Percentiles rank a stretch among this genome's conserved stretches.
These are phyloP conservation scores for Waltergamsia citrina DNA, from an alignment of 2,329 filamentous ascomycete species.

Conservation along the genomic window DNA sequence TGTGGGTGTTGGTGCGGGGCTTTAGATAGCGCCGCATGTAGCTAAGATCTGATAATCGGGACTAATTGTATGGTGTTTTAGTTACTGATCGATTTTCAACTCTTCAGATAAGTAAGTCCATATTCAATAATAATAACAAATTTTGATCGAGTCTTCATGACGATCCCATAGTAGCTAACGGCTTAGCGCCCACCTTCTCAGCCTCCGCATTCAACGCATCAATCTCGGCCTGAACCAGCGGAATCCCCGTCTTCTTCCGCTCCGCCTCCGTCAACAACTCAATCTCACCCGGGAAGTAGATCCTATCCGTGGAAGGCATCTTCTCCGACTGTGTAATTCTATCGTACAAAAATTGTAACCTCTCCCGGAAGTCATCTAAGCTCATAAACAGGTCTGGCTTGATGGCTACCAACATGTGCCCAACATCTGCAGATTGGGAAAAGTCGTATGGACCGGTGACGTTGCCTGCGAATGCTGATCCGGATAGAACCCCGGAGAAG, in stretches of 20 bases:
- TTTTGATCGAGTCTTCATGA: no score
- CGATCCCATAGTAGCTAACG: constrained; percentile 1
- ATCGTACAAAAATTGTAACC: constrained; percentile 48
- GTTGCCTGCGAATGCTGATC: constrained; percentile 67
- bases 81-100: no score
- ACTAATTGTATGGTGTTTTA: no score
- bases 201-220: constrained; percentile 47
- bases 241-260: constrained; percentile 45
- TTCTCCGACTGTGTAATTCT: constrained; percentile 43
- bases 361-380: constrained; percentile 56
- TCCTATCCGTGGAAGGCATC: constrained; percentile 44
- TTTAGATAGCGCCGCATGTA: no score
- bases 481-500: constrained; percentile 70
- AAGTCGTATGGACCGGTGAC: constrained; percentile 72
- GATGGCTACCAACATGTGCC: constrained; percentile 64
- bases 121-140: no score
- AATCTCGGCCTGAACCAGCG: constrained; percentile 46
- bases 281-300: constrained; percentile 54
- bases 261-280: constrained; percentile 45
- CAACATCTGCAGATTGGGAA: constrained; percentile 58
- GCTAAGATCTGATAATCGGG: no score
- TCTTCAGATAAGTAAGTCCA: no score
- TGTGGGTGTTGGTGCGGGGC: no score
- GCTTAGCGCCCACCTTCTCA: constrained; percentile 24
- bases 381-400: constrained; percentile 69